Percentiles rank a stretch among this genome's conserved stretches.
phyloP scores from a whole-genome alignment of 106 monocot genomes.

The Phalaenopsis equestris region DNA sequence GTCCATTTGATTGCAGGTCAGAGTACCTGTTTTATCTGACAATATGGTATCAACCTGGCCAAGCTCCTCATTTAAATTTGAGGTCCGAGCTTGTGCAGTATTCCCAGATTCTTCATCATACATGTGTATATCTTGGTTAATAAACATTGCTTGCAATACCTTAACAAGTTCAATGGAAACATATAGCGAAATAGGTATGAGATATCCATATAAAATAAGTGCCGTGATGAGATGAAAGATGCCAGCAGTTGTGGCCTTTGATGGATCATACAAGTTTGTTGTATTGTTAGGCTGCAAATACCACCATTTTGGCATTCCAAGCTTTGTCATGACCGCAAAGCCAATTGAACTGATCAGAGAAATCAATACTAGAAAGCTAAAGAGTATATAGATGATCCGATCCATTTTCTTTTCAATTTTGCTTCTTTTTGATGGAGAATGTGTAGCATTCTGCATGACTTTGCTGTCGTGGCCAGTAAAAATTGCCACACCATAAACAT shows the following conservation, averaged over 20 bases:
- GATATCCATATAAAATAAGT: slow-evolving; percentile 44
- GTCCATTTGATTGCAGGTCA: slow-evolving; percentile 54
- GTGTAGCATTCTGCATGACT: slow-evolving; percentile 47
- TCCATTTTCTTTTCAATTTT: slow-evolving; percentile 46
- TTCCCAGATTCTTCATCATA: slow-evolving; percentile 39
- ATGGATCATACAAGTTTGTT: slow-evolving; percentile 29
- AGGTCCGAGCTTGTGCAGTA: slow-evolving; percentile 36
- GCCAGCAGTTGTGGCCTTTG: slow-evolving; percentile 23
- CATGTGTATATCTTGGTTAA: slow-evolving; percentile 11
- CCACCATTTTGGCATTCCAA: slow-evolving; percentile 43
- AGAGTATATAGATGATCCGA: slow-evolving; percentile 19
- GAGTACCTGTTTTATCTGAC: slow-evolving; percentile 42
- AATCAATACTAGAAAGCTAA: slow-evolving; percentile 25
- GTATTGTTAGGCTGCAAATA: slow-evolving; percentile 24
- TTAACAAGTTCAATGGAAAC: slow-evolving; percentile 14
- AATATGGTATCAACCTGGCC: slow-evolving; percentile 49
- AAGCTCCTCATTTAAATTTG: slow-evolving; percentile 48
- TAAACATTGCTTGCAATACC: slow-evolving; percentile 15
- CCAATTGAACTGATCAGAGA: slow-evolving; percentile 48
- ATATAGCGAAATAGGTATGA: slow-evolving; percentile 43
- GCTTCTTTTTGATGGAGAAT: slow-evolving; percentile 45
- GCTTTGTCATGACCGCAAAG: slow-evolving; percentile 35
- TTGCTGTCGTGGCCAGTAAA: slow-evolving; percentile 43
- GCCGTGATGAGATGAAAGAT: slow-evolving; percentile 46
- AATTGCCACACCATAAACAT: slow-evolving; percentile 38